These are phyloP conservation scores for Aureobasidium uvarum DNA, from an alignment of 2,329 filamentous ascomycete genomes.

Conservation along the genomic window DNA sequence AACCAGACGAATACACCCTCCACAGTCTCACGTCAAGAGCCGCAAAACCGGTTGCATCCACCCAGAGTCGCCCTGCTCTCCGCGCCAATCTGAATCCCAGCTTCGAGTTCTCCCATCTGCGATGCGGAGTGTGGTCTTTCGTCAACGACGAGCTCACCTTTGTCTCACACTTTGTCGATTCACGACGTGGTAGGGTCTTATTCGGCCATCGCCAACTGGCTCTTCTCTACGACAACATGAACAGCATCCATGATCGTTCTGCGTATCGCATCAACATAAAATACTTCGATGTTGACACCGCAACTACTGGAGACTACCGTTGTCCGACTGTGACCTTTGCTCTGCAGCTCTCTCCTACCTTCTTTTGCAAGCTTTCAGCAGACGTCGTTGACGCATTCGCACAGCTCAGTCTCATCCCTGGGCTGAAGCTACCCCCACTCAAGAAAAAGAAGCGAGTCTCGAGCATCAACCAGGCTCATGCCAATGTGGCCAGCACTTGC, in stretches of 20 bases:
- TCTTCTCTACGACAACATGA: slow-evolving; percentile 32
- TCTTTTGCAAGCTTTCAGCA: slow-evolving; percentile 35
- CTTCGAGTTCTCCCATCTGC: slow-evolving; percentile 40
- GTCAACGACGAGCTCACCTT: slow-evolving; percentile 42
- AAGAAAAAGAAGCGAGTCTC: slow-evolving; percentile 38
- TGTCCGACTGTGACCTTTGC: slow-evolving; percentile 42
- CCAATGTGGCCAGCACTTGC: slow-evolving; percentile 47
- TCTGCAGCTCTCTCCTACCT: slow-evolving; percentile 42
- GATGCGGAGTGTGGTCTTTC: slow-evolving; percentile 49
- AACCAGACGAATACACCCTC: slow-evolving; percentile 32
- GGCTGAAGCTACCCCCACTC: slow-evolving; percentile 27
- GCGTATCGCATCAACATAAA: slow-evolving; percentile 44
- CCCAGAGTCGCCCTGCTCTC: background rate
- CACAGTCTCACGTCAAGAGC: slow-evolving; percentile 32
- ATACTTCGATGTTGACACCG: slow-evolving; percentile 44
- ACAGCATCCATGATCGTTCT: slow-evolving; percentile 26
- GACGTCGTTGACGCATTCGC: slow-evolving; percentile 27
- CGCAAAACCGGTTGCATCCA: slow-evolving; percentile 24
- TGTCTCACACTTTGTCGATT: slow-evolving; percentile 44
- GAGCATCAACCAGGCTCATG: slow-evolving; percentile 41
- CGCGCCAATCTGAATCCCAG: slow-evolving; percentile 28
- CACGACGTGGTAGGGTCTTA: slow-evolving; percentile 41
- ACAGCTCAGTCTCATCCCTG: background rate
- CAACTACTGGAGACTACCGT: slow-evolving; percentile 36
- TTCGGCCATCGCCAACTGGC: slow-evolving; percentile 36